Percentiles rank a stretch among this genome's conserved stretches.
Conservation (phyloP, 805 yeast species). For the Hermanozyma aechmeae region DNA sequence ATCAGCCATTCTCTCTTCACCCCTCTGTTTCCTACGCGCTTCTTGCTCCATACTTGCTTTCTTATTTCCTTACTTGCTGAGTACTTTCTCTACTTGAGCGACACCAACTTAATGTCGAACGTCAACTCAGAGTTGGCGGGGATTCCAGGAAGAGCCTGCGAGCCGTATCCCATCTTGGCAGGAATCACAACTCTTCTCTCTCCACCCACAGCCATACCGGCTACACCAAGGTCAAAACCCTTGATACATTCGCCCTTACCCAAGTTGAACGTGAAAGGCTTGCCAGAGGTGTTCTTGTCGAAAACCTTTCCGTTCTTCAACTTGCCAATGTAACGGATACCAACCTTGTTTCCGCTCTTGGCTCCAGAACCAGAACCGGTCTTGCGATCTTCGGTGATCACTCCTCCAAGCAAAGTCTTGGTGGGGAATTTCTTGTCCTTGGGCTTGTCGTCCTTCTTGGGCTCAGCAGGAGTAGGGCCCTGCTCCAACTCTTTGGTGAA, state of each 20-base stretch:
- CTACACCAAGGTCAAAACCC: constrained; percentile 98
- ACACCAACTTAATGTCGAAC: constrained; percentile 89
- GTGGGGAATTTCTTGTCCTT: constrained; percentile 48
- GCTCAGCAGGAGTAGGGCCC: constrained; percentile 67
- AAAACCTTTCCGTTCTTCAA: constrained; percentile 92
- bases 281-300: constrained; percentile 95
- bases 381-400: constrained; percentile 85
- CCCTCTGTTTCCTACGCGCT: too few relatives aligned
- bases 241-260: constrained; percentile 98
- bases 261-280: constrained; percentile 83
- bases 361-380: constrained; percentile 83
- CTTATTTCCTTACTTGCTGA: not conserved
- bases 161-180: constrained; percentile 94
- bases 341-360: constrained; percentile 82
- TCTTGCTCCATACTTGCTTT: not conserved
- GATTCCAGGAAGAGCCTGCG: constrained; percentile 88
- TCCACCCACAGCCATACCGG: constrained; percentile 98
- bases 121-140: constrained; percentile 97
- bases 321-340: constrained; percentile 97
- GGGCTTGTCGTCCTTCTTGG: constrained; percentile 4
- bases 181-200: constrained; percentile 97
- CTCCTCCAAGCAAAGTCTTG: constrained; percentile 86
- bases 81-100: constrained; percentile 55
- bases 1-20: too few relatives aligned
- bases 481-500: constrained; percentile 88